Conservation (phyloP, 1,139 yeast species). For the Nadsonia starkeyi-henricii region DNA sequence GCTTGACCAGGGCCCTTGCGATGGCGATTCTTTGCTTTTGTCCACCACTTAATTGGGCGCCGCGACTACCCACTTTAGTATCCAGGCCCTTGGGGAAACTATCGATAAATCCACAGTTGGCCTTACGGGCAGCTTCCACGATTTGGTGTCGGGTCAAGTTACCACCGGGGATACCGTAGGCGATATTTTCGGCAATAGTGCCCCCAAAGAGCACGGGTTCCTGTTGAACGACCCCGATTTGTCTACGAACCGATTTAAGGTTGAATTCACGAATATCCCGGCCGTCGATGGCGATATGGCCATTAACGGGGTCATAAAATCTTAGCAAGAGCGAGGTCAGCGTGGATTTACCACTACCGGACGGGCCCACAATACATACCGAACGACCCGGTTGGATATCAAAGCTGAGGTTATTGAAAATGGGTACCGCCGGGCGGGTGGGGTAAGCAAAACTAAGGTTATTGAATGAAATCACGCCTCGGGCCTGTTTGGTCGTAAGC, state of each 20-base stretch:
- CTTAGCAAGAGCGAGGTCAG: slow-evolving; percentile 66
- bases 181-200: slow-evolving; percentile 70
- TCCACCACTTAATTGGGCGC: slow-evolving; percentile 79
- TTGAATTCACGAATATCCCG: slow-evolving; percentile 54
- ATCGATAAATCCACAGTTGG: slow-evolving; percentile 67
- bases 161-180: slow-evolving; percentile 53
- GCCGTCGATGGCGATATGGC: slow-evolving; percentile 54
- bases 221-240: slow-evolving; percentile 82
- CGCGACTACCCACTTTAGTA: slow-evolving; percentile 76
- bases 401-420: slow-evolving; percentile 53
- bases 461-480: slow-evolving; percentile 44
- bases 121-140: slow-evolving; percentile 56
- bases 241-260: slow-evolving; percentile 56
- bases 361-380: slow-evolving; percentile 90
- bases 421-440: slow-evolving; percentile 60
- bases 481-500: slow-evolving; percentile 23
- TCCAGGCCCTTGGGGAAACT: slow-evolving; percentile 71
- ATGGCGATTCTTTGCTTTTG: slow-evolving; percentile 76
- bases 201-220: slow-evolving; percentile 92
- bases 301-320: slow-evolving; percentile 65
- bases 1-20: slow-evolving; percentile 66
- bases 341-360: slow-evolving; percentile 92
- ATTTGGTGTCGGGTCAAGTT: slow-evolving; percentile 41
- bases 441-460: slow-evolving; percentile 71
- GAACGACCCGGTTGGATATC: slow-evolving; percentile 70